phyloP scores from a whole-genome alignment of 768 basidiomycete species.

The Daedalea quercina region DNA sequence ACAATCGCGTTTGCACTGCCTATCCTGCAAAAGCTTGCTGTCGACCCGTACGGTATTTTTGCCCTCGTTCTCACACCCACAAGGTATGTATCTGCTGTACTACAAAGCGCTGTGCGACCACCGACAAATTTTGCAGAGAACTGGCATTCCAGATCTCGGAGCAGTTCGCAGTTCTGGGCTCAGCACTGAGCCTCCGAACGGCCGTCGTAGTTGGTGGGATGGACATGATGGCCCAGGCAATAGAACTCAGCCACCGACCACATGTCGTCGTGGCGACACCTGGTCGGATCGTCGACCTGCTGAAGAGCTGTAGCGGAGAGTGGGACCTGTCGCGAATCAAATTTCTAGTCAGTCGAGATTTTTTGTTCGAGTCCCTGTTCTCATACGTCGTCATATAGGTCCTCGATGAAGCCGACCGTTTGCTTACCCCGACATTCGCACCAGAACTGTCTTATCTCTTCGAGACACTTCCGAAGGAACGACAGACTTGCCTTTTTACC shows the following conservation, averaged over 20 bases:
- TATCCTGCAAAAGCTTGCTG: constrained; percentile 80
- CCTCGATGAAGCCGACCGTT: constrained; percentile 92
- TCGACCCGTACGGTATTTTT: constrained; percentile 92
- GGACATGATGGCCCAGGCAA: constrained; percentile 95
- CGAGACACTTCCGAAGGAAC: constrained; percentile 63
- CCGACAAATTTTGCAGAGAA: constrained; percentile 51
- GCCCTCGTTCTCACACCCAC: constrained; percentile 93
- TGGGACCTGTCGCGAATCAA: constrained; percentile 84
- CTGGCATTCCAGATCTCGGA: constrained; percentile 96
- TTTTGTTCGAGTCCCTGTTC: background rate
- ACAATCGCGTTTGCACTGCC: constrained; percentile 96
- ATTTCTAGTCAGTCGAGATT: constrained; percentile 58
- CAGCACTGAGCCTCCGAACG: constrained; percentile 73
- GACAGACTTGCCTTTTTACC: constrained; percentile 97
- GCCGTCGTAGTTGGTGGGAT: constrained; percentile 94
- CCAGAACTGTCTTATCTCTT: constrained; percentile 80
- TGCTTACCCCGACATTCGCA: constrained; percentile 85
- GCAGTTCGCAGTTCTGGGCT: constrained; percentile 89
- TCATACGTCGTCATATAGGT: constrained; percentile 42
- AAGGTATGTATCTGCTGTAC: constrained; percentile 45
- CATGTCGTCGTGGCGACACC: constrained; percentile 96
- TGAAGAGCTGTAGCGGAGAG: constrained; percentile 68
- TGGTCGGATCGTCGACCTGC: constrained; percentile 87
- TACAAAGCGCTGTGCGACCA: background rate
- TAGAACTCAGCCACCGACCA: constrained; percentile 78